Evolutionary conservation across 257 asterid genomes (phyloP), one percentile per base, ranked within the genome.

Genomic region (Mentha longifolia): DNA sequence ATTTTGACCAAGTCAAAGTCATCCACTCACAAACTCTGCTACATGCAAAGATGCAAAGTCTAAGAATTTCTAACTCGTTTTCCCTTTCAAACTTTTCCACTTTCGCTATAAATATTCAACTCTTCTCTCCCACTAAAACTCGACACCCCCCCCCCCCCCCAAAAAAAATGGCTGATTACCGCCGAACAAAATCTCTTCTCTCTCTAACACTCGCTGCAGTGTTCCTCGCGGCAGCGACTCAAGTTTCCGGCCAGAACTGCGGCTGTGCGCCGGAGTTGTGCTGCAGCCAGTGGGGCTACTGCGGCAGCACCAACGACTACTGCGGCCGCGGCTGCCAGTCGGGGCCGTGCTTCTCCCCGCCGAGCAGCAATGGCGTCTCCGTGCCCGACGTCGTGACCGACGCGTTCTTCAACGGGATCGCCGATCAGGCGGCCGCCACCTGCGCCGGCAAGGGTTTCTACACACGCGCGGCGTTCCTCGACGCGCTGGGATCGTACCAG

Each of bases 231-330:
- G 57, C 71, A 13, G 59, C 37, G 57, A 16, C 43, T 14, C 70
- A 17, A 22, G 77, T 64, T 7, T 65, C 58, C 43, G 72, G 52
- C 72, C 77, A 73, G 15, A 73, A 56, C 61, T 73, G 77, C 66
- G 67, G 67, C 33, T 73, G 77, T 20, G 42, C 67, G 12, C 0
- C 51, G 19, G 15, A 17, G 67, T 2, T 64, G 33, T 73, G 77
- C 60, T 73, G 77, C 72, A 65, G 77, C 72, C 60, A 15, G 35
- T 73, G 50, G 67, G 77, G 77, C 51, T 73, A 28, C 49, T 73
- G 77, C 43, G 77, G 67, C 43, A 8, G 5, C 14, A 47, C 30
- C 15, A 13, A 13, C 4, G 67, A 58, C 17, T 64, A 65, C 67
- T 73, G 77, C 47, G 77, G 77, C 16, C 11, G 16, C 6, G 78